Evolutionary conservation across 768 basidiomycete species (phyloP).

Genomic region (Mycena filopes): DNA sequence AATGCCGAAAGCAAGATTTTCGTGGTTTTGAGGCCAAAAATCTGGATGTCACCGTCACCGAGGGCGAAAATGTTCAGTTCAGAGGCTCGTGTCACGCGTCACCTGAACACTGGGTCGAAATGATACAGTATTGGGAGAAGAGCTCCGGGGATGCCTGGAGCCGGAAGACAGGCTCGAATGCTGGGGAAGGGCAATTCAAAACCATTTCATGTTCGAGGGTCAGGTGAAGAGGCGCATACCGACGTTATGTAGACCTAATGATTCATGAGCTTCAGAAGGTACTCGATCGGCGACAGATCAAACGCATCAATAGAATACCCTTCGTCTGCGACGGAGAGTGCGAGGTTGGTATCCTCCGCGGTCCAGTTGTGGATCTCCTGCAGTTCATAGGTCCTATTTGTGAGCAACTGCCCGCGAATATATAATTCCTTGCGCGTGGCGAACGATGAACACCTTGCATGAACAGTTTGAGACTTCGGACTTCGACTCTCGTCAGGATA

Average conservation of each 20-base stretch:
- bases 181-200: slow-evolving; percentile 39
- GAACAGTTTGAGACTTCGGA: too few species aligned
- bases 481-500: background rate
- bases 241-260: slow-evolving; percentile 41
- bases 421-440: slow-evolving; percentile 69
- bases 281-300: too few species aligned
- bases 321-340: slow-evolving; percentile 63
- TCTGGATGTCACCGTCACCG: too few species aligned
- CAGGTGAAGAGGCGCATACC: slow-evolving; percentile 51
- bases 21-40: too few species aligned
- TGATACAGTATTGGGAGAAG: slow-evolving; percentile 64
- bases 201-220: slow-evolving; percentile 5
- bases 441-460: slow-evolving; percentile 64
- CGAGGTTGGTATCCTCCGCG: slow-evolving; percentile 55
- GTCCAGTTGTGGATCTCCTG: slow-evolving; percentile 65
- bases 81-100: too few species aligned
- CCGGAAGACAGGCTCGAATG: slow-evolving; percentile 76
- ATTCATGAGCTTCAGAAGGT: background rate
- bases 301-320: too few species aligned
- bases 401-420: slow-evolving; percentile 62
- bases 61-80: too few species aligned
- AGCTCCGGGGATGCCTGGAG: slow-evolving; percentile 69
- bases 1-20: too few species aligned
- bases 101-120: too few species aligned
- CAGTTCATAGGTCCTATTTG: slow-evolving; percentile 69